These are phyloP conservation scores for Jatropha podagrica DNA, from an alignment of 441 rosid species.

Conservation along the genomic window DNA sequence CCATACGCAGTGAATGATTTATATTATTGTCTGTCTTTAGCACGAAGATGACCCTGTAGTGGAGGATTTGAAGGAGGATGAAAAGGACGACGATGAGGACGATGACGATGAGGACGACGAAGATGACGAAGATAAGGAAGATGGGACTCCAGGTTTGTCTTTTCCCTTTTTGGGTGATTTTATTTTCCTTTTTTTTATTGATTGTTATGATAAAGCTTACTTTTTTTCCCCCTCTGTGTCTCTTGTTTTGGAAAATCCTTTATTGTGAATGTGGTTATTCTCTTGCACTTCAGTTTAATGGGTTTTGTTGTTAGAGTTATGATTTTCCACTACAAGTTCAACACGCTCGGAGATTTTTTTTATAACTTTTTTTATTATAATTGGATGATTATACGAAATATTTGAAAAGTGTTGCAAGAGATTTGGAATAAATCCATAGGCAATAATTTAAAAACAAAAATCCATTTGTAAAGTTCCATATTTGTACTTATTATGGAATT, in stretches of 20 bases:
- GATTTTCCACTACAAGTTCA: neutral
- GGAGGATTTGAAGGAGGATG: conserved; percentile 66
- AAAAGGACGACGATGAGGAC: conserved; percentile 45
- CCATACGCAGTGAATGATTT: neutral
- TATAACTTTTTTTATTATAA: too few relatives aligned
- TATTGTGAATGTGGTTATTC: neutral
- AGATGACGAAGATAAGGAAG: conserved; percentile 48
- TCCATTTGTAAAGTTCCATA: too few relatives aligned
- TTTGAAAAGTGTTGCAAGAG: too few relatives aligned
- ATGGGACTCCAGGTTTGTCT: conserved; percentile 42
- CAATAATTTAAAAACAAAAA: too few relatives aligned
- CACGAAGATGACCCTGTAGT: conserved; percentile 52
- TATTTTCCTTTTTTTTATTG: neutral
- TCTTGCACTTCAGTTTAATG: neutral
- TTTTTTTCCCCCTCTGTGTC: neutral
- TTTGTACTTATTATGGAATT: too few relatives aligned
- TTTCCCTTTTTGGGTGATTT: neutral
- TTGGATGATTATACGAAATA: neutral
- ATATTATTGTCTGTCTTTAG: neutral
- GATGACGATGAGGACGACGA: conserved; percentile 57
- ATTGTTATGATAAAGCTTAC: neutral
- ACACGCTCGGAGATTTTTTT: neutral
- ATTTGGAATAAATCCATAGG: too few relatives aligned
- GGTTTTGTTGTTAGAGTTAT: neutral
- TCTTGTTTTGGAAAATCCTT: neutral